Base-by-base conservation (phyloP, 1,139 yeast genomes). In the Yamadazyma siamensis region DNA sequence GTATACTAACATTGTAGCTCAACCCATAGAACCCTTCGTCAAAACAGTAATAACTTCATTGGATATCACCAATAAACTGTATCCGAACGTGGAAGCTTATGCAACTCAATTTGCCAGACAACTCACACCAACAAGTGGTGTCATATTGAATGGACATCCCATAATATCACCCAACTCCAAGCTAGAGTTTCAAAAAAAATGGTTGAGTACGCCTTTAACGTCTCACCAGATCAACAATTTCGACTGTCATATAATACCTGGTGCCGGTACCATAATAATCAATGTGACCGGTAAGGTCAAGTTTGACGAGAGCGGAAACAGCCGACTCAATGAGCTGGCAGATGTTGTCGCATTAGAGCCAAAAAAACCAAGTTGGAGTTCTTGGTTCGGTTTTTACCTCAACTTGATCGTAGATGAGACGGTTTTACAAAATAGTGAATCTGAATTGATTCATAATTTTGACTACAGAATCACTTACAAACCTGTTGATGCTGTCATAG, bases 231-330 rank as follows among this genome's bases (percentile, higher is more conserved):
- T 81, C 25, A 75, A 77, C 10, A 72, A 80, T 15, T 70, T 69
- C 35, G 91, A 83, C 50, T 71, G 75, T 30, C 94, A 83, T 47
- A 59, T 76, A 39, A 69, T 83, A n/a, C 91, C 91, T 0, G 85
- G 85, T 0, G 66, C 83, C 0, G 77, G 77, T 4, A 62, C 77
- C 2, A 62, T 69, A 31, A 55, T 79, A 4, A 64, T 81, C 15
- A 68, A 72, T 34, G 65, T 77, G 12, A 70, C 77, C 34, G 77
- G 84, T 8, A 82, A 80, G 50, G 84, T 82, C 7, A 65, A 79
- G 40, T 82, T 82, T 46, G 91, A 83, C 52, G 91, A 83, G 48
- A 71, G 80, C 33, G 89, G 89, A 1, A 70, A 62, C 39, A 78
- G 75, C 39, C 69, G 79, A 47, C 47, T 73, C 16, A 87, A 87